Conservation (phyloP, 78 protist species). For the Salpingoeca rosetta region DNA sequence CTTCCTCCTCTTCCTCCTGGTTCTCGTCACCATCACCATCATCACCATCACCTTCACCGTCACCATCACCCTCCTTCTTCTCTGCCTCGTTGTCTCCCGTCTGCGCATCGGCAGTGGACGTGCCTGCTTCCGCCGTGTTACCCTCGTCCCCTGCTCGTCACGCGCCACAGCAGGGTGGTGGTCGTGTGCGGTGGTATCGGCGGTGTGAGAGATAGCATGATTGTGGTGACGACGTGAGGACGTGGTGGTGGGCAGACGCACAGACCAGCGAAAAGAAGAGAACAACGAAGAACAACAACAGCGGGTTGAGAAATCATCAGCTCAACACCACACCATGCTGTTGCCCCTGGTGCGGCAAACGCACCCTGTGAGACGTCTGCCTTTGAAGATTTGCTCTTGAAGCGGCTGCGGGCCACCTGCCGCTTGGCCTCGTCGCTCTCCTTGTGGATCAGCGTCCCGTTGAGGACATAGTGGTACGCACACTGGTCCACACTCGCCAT, state of each 20-base stretch:
- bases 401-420: not conserved
- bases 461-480: slow-evolving; percentile 31
- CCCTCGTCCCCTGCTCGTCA: not conserved
- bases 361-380: no score
- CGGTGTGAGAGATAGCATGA: no score
- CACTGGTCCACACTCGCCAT: slow-evolving; percentile 39
- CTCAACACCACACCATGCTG: no score
- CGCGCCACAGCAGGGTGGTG: no score
- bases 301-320: no score
- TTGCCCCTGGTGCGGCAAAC: no score
- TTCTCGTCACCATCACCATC: not conserved
- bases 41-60: not conserved
- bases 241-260: no score
- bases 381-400: not conserved
- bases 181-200: no score
- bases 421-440: slow-evolving; percentile 17
- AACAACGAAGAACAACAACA: no score
- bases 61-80: slow-evolving; percentile 3
- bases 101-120: not conserved
- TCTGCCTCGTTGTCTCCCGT: not conserved
- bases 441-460: slow-evolving; percentile 27
- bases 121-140: not conserved
- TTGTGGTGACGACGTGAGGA: no score
- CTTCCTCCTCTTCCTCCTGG: slow-evolving; percentile 1
- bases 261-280: no score